phyloP scores from a whole-genome alignment of 805 yeast genomes.

The Candida tibetensis region DNA sequence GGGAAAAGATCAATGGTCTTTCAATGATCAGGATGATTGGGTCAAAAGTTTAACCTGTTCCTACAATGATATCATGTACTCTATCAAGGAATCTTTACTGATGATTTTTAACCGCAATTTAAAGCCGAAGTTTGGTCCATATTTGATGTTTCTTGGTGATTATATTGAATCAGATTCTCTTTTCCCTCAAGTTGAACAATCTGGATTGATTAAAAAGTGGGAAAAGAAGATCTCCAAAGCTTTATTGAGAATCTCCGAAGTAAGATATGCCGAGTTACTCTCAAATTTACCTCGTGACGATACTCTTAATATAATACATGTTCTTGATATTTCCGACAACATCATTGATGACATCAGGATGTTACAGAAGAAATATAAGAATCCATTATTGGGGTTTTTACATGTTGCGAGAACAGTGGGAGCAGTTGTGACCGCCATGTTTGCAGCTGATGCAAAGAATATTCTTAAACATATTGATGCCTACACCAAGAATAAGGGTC shows the following conservation, averaged over 20 bases:
- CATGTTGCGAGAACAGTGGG: slow-evolving; percentile 51
- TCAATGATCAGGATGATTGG: slow-evolving; percentile 52
- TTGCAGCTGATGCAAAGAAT: slow-evolving; percentile 51
- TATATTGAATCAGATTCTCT: slow-evolving; percentile 48
- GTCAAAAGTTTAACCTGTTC: slow-evolving; percentile 41
- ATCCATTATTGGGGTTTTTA: slow-evolving; percentile 58
- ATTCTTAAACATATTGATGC: slow-evolving; percentile 50
- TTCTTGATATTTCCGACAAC: slow-evolving; percentile 53
- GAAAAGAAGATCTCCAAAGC: slow-evolving; percentile 36
- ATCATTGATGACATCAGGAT: slow-evolving; percentile 48
- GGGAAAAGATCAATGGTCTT: slow-evolving; percentile 30
- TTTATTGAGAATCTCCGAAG: slow-evolving; percentile 34
- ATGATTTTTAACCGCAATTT: slow-evolving; percentile 38
- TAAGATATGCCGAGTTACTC: slow-evolving; percentile 37
- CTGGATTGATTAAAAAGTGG: slow-evolving; percentile 46
- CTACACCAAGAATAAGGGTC: slow-evolving; percentile 30
- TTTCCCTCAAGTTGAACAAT: slow-evolving; percentile 31
- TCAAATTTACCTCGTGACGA: slow-evolving; percentile 57
- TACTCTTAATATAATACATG: slow-evolving; percentile 51
- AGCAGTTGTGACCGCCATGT: slow-evolving; percentile 47
- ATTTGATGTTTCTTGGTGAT: slow-evolving; percentile 47
- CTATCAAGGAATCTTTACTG: slow-evolving; percentile 42
- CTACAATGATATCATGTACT: slow-evolving; percentile 45
- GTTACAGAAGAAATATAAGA: slow-evolving; percentile 58
- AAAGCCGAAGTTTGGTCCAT: slow-evolving; percentile 60